These are phyloP conservation scores for Colletotrichum cuscutae DNA, from an alignment of 2,329 filamentous ascomycete genomes.

Conservation along the genomic window DNA sequence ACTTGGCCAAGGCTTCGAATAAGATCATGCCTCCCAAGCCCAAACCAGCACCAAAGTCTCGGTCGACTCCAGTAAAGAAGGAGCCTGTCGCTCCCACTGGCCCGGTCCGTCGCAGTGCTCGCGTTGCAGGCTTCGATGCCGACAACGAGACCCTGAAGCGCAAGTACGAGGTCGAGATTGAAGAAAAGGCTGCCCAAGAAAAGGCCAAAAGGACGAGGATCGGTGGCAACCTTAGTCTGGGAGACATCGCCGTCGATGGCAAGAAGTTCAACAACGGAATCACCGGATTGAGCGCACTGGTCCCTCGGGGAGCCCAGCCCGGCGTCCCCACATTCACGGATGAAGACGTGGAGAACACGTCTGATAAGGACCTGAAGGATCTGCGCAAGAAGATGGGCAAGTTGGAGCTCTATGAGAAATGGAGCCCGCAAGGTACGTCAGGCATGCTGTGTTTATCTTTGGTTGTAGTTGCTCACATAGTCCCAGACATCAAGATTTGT, in stretches of 20 bases:
- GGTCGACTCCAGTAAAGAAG: slow-evolving; percentile 53
- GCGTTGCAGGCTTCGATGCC: slow-evolving; percentile 65
- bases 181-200: slow-evolving; percentile 51
- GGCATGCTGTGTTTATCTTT: slow-evolving; percentile 5
- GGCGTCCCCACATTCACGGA: slow-evolving; percentile 87
- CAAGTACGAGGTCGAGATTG: slow-evolving; percentile 61
- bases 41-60: slow-evolving; percentile 55
- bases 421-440: slow-evolving; percentile 77
- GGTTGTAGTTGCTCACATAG: neutral
- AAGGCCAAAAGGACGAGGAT: slow-evolving; percentile 69
- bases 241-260: slow-evolving; percentile 83
- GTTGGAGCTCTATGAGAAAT: slow-evolving; percentile 84
- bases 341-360: slow-evolving; percentile 84
- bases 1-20: slow-evolving; percentile 78
- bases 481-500: slow-evolving; percentile 85
- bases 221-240: slow-evolving; percentile 72
- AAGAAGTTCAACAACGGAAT: slow-evolving; percentile 77
- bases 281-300: slow-evolving; percentile 70
- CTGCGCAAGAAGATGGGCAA: slow-evolving; percentile 81
- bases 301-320: slow-evolving; percentile 76
- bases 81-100: slow-evolving; percentile 50
- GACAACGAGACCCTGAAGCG: slow-evolving; percentile 59
- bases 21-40: slow-evolving; percentile 73
- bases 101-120: slow-evolving; percentile 67
- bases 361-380: slow-evolving; percentile 78